Evolutionary conservation across 225 moss, liverwort and hornwort species (phyloP).

Genomic region (Ulota crispa): DNA sequence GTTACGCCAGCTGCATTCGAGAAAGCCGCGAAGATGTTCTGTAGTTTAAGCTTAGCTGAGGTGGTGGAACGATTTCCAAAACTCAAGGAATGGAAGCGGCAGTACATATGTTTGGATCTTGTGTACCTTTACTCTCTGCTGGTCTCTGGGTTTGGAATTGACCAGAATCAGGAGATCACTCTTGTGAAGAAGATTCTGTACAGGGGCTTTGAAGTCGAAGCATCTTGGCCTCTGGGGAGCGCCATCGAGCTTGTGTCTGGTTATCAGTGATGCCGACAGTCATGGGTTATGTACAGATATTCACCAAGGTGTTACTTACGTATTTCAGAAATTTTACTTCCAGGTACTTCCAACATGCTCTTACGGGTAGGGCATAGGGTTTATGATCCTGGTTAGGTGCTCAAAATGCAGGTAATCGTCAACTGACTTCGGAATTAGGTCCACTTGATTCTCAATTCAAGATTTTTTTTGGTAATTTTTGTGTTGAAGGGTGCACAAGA

Average conservation of each 20-base stretch:
- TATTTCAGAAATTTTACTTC: background rate
- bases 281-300: slow-evolving; percentile 28
- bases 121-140: slow-evolving; percentile 72
- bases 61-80: slow-evolving; percentile 46
- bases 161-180: slow-evolving; percentile 60
- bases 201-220: slow-evolving; percentile 75
- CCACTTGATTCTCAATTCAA: slow-evolving; percentile 11
- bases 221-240: slow-evolving; percentile 90
- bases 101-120: slow-evolving; percentile 78
- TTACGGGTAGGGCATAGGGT: slow-evolving; percentile 5
- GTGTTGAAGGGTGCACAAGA: slow-evolving; percentile 1
- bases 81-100: slow-evolving; percentile 57
- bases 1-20: slow-evolving; percentile 69
- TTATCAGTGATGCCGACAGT: slow-evolving; percentile 40
- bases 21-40: slow-evolving; percentile 61
- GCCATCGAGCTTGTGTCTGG: slow-evolving; percentile 85
- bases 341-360: slow-evolving; percentile 14
- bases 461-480: slow-evolving; percentile 13
- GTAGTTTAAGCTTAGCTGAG: slow-evolving; percentile 59
- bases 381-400: background rate
- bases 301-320: slow-evolving; percentile 17
- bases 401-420: background rate
- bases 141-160: slow-evolving; percentile 78
- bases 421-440: background rate
- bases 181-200: slow-evolving; percentile 82